These are phyloP conservation scores for Pleurotus tuber-regium DNA, from an alignment of 768 basidiomycete species.

Conservation along the genomic window DNA sequence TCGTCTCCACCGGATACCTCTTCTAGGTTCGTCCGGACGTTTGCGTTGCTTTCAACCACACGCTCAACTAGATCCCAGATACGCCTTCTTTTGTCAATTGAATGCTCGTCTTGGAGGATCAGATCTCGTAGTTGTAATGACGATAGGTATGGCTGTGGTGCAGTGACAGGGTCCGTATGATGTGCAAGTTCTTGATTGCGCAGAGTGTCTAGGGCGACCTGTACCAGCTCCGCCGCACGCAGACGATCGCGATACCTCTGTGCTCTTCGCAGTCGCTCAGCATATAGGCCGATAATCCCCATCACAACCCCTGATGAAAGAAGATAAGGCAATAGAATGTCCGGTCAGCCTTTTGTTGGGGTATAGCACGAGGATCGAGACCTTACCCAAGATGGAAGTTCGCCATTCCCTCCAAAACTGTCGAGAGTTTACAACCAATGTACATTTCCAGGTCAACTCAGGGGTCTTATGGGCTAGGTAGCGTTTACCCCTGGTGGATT, in stretches of 20 bases:
- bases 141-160: conserved; percentile 75
- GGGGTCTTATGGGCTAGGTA: conserved; percentile 76
- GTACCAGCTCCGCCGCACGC: conserved; percentile 72
- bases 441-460: conserved; percentile 65
- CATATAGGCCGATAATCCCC: conserved; percentile 25
- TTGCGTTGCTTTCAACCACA: conserved; percentile 87
- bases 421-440: conserved; percentile 61
- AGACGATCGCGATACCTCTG: conserved; percentile 55
- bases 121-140: conserved; percentile 87
- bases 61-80: conserved; percentile 84
- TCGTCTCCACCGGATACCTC: conserved; percentile 86
- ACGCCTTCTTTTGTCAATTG: conserved; percentile 56
- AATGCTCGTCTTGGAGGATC: conserved; percentile 79
- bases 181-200: conserved; percentile 82
- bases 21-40: conserved; percentile 81
- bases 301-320: conserved; percentile 30
- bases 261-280: conserved; percentile 41
- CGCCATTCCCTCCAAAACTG: conserved; percentile 72
- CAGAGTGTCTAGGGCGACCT: conserved; percentile 75
- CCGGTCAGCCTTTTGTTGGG: conserved; percentile 8
- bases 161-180: conserved; percentile 75
- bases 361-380: conserved; percentile 10
- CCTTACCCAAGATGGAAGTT: conserved; percentile 57
- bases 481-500: conserved; percentile 53
- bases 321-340: conserved; percentile 18